Percentiles rank a stretch among this genome's conserved stretches.
These are phyloP conservation scores for Yarrowia sp. DNA, from an alignment of 805 yeast species.

Conservation along the genomic window DNA sequence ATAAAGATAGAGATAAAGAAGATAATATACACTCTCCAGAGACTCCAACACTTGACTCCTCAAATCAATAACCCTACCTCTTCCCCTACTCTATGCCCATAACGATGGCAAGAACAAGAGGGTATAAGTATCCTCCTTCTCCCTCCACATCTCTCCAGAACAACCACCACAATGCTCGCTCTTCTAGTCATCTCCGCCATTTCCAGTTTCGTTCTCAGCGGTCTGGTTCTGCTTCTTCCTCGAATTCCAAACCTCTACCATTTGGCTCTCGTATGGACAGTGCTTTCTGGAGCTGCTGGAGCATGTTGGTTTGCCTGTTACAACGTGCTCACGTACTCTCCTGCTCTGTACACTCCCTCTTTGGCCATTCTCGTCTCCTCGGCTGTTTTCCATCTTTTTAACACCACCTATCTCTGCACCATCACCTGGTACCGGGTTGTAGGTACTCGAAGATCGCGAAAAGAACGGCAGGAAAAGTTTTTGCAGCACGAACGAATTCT, in stretches of 20 bases:
- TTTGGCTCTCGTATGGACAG: not conserved
- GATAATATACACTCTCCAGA: no score
- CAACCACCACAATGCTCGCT: not conserved
- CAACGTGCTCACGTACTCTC: not conserved
- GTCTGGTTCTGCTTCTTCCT: not conserved
- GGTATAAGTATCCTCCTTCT: not conserved
- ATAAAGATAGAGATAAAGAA: no score
- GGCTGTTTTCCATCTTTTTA: not conserved
- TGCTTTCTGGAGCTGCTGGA: slow-evolving; percentile 3
- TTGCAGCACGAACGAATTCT: not conserved
- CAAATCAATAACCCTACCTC: no score
- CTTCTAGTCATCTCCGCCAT: not conserved
- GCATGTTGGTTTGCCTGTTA: slow-evolving; percentile 1
- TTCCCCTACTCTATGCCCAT: not conserved
- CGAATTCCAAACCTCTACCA: not conserved
- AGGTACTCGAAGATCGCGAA: not conserved
- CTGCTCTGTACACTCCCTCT: not conserved
- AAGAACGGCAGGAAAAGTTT: not conserved
- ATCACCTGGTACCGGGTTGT: not conserved
- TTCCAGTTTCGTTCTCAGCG: not conserved
- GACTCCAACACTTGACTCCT: no score
- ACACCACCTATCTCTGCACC: not conserved
- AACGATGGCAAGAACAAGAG: not conserved
- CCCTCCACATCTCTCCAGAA: no score
- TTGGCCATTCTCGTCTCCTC: not conserved